A percentile compares a stretch with the other conserved stretches of the same genome.
Evolutionary conservation across 148 eudicot genomes (phyloP).

Genomic region (Cornus suecica): DNA sequence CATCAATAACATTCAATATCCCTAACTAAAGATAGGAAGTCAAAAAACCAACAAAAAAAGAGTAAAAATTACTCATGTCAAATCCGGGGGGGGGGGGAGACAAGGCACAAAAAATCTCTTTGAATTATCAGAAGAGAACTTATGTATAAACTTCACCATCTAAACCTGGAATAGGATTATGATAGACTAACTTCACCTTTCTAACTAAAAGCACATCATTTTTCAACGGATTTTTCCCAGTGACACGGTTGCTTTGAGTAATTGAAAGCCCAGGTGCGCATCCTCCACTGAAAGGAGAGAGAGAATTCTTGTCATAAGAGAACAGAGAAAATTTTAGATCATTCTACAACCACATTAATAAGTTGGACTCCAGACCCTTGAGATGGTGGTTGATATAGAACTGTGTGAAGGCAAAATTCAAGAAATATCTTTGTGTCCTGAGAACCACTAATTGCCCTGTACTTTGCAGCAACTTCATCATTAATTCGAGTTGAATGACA

Average conservation of each 20-base stretch:
- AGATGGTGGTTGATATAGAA: conserved; percentile 67
- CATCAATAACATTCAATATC: conserved; percentile 68
- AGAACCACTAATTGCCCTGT: conserved; percentile 45
- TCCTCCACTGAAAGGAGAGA: conserved; percentile 50
- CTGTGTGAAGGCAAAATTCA: conserved; percentile 79
- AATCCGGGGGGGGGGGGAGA: too few relatives aligned
- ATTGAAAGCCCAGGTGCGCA: conserved; percentile 81
- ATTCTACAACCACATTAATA: not conserved
- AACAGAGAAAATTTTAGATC: not conserved
- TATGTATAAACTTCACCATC: not conserved
- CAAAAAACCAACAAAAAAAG: not conserved
- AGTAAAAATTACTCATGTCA: not conserved
- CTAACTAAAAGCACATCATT: conserved; percentile 48
- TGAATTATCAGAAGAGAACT: not conserved
- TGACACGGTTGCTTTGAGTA: conserved; percentile 67
- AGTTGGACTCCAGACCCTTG: conserved; percentile 50
- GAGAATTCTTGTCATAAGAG: conserved; percentile 9
- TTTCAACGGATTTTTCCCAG: conserved; percentile 60
- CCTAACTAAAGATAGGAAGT: conserved; percentile 53
- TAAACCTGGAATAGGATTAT: conserved; percentile 2
- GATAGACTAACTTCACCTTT: conserved; percentile 48
- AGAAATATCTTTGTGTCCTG: conserved; percentile 67
- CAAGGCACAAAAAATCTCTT: not conserved
- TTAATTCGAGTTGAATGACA: conserved; percentile 56
- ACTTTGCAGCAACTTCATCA: conserved; percentile 60